Conservation (phyloP, 2,329 filamentous ascomycete species). For the Paramyrothecium roridum region DNA sequence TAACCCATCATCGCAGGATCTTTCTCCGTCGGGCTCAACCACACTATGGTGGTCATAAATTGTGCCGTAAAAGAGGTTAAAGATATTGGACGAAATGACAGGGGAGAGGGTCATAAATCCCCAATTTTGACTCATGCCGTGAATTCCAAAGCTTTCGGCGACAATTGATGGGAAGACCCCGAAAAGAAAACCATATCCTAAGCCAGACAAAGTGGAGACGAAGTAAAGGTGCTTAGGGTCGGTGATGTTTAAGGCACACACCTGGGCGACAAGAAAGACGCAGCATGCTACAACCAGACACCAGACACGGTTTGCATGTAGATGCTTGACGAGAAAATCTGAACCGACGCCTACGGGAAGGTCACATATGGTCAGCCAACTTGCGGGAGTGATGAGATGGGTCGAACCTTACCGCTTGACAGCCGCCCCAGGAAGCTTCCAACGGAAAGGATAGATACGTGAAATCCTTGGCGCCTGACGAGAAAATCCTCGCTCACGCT, state of each 20-base stretch:
- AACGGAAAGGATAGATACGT: slow-evolving; percentile 91
- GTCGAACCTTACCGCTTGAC: slow-evolving; percentile 56
- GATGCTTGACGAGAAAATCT: slow-evolving; percentile 79
- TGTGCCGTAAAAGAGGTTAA: slow-evolving; percentile 85
- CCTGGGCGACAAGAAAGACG: slow-evolving; percentile 77
- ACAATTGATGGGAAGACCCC: slow-evolving; percentile 89
- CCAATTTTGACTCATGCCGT: slow-evolving; percentile 92
- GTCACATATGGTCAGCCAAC: slow-evolving; percentile 10
- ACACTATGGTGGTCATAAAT: slow-evolving; percentile 81
- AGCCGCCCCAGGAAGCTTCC: slow-evolving; percentile 83
- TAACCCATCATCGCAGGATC: slow-evolving; percentile 73
- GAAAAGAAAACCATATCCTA: slow-evolving; percentile 91
- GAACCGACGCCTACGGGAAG: slow-evolving; percentile 70
- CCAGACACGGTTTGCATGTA: slow-evolving; percentile 84
- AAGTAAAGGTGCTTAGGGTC: slow-evolving; percentile 75
- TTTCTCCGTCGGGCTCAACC: slow-evolving; percentile 64
- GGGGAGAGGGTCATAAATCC: slow-evolving; percentile 90
- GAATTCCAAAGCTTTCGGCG: slow-evolving; percentile 87
- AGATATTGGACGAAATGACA: slow-evolving; percentile 83
- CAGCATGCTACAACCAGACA: slow-evolving; percentile 75
- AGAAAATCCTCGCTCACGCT: slow-evolving; percentile 72
- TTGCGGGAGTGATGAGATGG: not conserved
- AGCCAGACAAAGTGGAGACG: slow-evolving; percentile 78
- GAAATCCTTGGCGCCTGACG: slow-evolving; percentile 77
- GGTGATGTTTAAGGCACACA: slow-evolving; percentile 69